Percentiles rank a stretch among this genome's conserved stretches.
These are phyloP conservation scores for Haplosporangium gracile DNA, from an alignment of 192 early-diverging fungal genomes.

Conservation along the genomic window DNA sequence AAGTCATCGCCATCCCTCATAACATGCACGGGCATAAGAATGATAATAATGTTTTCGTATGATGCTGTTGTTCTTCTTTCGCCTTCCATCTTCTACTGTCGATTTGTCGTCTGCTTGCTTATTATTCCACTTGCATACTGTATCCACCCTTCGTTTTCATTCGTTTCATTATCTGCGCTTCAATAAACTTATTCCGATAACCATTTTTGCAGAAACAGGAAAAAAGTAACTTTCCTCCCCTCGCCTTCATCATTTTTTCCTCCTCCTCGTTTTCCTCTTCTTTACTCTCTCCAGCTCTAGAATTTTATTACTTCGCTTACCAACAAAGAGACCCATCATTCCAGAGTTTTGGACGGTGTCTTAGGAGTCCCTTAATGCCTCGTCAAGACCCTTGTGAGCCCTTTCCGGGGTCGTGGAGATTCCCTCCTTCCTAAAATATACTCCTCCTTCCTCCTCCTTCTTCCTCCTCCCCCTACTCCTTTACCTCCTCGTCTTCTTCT, in stretches of 20 bases:
- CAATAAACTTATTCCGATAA: neutral
- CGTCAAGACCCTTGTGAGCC: slow-evolving; percentile 1
- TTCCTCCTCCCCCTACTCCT: neutral
- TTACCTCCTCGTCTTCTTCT: neutral
- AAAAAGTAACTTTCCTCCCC: neutral
- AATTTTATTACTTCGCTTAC: neutral
- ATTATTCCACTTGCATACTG: neutral
- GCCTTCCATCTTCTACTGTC: neutral
- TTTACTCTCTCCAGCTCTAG: neutral
- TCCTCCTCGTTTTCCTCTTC: neutral
- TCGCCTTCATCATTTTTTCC: neutral
- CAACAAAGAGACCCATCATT: neutral
- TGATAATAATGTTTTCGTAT: neutral
- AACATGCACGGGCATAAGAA: neutral
- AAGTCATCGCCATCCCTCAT: neutral
- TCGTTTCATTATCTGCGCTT: neutral
- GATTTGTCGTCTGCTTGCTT: neutral
- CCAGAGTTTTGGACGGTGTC: neutral
- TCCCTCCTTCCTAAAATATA: neutral
- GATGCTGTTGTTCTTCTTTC: neutral
- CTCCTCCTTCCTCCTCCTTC: neutral
- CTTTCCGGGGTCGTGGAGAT: slow-evolving; percentile 5
- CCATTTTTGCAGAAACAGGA: neutral
- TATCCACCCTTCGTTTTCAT: neutral
- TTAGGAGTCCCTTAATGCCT: neutral